Evolutionary conservation across 1,139 yeast species (phyloP).

Genomic region (Kodamaea sp.): DNA sequence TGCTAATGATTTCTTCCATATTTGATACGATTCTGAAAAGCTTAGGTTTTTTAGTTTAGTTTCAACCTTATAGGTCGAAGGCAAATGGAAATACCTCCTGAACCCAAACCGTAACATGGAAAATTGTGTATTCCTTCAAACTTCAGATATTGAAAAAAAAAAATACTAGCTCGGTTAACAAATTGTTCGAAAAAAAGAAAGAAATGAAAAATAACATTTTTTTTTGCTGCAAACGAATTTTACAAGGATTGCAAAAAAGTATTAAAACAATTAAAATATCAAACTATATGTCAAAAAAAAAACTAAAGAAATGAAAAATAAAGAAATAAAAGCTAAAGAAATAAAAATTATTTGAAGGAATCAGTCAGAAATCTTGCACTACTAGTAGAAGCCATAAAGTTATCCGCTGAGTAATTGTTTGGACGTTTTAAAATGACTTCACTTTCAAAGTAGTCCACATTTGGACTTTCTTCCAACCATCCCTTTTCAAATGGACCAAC

Average conservation of each 20-base stretch:
- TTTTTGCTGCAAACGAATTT: too few species aligned
- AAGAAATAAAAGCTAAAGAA: too few species aligned
- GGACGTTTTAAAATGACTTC: neutral
- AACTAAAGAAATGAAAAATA: too few species aligned
- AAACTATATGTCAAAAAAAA: too few species aligned
- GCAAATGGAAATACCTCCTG: conserved; percentile 3
- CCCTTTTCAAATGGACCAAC: conserved; percentile 49
- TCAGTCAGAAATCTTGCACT: conserved; percentile 2
- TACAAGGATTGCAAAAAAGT: too few species aligned
- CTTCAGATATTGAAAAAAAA: too few species aligned
- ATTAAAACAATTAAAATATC: too few species aligned
- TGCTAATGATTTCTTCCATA: conserved; percentile 34
- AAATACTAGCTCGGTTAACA: too few species aligned
- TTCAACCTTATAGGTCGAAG: conserved; percentile 4
- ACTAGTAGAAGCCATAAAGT: conserved; percentile 1
- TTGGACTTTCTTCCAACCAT: conserved; percentile 61
- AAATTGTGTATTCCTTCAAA: conserved; percentile 7
- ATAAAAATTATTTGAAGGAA: too few species aligned
- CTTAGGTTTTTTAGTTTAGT: conserved; percentile 15
- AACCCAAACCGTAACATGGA: neutral
- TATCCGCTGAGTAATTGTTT: neutral
- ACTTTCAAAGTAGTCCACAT: conserved; percentile 60
- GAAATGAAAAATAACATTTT: too few species aligned
- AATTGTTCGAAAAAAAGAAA: too few species aligned
- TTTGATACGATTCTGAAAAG: conserved; percentile 14